Conservation (phyloP, 768 basidiomycete genomes). For the Phylloporus sp. region DNA sequence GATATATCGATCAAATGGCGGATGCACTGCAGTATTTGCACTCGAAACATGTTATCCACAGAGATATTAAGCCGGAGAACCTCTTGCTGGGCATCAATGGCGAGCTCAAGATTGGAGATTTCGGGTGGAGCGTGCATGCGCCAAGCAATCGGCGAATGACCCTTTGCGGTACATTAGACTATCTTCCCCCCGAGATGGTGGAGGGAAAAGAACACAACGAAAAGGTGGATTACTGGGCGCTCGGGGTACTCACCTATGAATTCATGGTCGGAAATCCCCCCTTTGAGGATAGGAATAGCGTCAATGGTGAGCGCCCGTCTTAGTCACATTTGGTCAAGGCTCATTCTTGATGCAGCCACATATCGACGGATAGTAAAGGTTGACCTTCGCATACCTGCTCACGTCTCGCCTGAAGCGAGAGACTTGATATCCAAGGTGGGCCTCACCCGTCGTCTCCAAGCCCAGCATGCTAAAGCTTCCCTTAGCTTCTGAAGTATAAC, state of each 20-base stretch:
- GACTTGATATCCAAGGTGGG: constrained; percentile 43
- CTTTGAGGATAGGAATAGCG: constrained; percentile 81
- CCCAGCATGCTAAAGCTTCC: constrained; percentile 10
- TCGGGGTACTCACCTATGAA: constrained; percentile 95
- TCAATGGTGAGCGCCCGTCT: constrained; percentile 50
- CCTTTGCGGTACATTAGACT: constrained; percentile 93
- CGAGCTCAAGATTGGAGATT: constrained; percentile 96
- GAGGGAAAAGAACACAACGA: constrained; percentile 86
- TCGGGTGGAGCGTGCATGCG: constrained; percentile 98
- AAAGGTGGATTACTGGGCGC: constrained; percentile 92
- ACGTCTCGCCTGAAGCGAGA: constrained; percentile 40
- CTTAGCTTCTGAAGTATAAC: constrained; percentile 77
- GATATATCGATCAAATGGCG: constrained; percentile 98
- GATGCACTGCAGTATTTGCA: constrained; percentile 93
- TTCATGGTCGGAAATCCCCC: constrained; percentile 81
- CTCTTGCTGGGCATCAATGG: constrained; percentile 90
- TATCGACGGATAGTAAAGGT: constrained; percentile 86
- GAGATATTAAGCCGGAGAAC: constrained; percentile 99
- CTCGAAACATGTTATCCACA: constrained; percentile 93
- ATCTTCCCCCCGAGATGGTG: constrained; percentile 98
- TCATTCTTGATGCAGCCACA: constrained; percentile 53
- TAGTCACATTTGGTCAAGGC: constrained; percentile 1
- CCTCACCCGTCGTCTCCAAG: not conserved
- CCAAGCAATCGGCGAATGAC: constrained; percentile 87
- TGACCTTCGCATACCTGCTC: constrained; percentile 54